Evolutionary conservation across 2,329 filamentous ascomycete genomes (phyloP).

Genomic region (Bipolaris sorokiniana): DNA sequence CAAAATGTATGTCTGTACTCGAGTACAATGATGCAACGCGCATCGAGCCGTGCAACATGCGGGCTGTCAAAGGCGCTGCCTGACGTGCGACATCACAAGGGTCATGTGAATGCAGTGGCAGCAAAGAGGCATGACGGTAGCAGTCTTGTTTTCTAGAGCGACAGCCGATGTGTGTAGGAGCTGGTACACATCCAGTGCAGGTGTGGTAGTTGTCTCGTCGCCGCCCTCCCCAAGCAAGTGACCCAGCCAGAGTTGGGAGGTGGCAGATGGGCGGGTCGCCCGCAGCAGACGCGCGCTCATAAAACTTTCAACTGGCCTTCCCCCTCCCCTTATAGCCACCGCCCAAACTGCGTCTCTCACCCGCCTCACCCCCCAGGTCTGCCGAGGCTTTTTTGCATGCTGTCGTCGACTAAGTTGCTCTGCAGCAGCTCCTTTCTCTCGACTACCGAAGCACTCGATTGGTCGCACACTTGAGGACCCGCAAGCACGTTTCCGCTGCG

Average conservation of each 20-base stretch:
- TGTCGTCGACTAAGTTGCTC: conserved; percentile 32
- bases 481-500: conserved; percentile 30
- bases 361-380: conserved; percentile 13
- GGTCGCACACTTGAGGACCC: conserved; percentile 21
- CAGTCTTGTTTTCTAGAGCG: not conserved
- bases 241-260: conserved; percentile 13
- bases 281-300: conserved; percentile 21
- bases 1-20: conserved; percentile 16
- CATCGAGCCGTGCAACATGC: conserved; percentile 9
- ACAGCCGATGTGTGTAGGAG: conserved; percentile 2
- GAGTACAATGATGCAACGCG: conserved; percentile 18
- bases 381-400: conserved; percentile 17
- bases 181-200: not conserved
- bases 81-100: not conserved
- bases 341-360: conserved; percentile 11
- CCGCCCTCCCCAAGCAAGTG: conserved; percentile 14
- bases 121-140: not conserved
- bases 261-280: conserved; percentile 13
- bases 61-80: conserved; percentile 2
- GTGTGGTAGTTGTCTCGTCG: conserved; percentile 4
- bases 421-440: conserved; percentile 28
- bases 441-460: conserved; percentile 24
- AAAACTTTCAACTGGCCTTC: conserved; percentile 20
- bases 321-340: conserved; percentile 4
- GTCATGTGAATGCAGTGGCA: not conserved